Evolutionary conservation across 257 asterid species (phyloP), one percentile per base, ranked within the genome.

Genomic region (Echites panduratus): DNA sequence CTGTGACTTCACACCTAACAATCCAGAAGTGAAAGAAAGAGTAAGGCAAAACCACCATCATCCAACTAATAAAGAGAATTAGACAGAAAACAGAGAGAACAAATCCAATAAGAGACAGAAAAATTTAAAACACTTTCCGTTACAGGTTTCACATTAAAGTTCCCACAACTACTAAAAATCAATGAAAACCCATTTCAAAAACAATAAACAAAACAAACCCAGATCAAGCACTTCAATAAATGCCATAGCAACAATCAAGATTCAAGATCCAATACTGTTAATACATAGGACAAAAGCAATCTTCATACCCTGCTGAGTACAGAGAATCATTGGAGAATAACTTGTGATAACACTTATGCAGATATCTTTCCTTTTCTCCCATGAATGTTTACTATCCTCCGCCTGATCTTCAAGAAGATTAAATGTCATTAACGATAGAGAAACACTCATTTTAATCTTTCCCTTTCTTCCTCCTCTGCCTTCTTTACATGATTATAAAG

Each of bases 331-430:
- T 3, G 98, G 99, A 53, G 96, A 89, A 70, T 95, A 91, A 78
- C 95, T 87, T 0, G 98, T 91, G 70, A 95, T 91, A 74, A 95
- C 98, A 66, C 92, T 86, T 10, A 84, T 84, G 68, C 99, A 91
- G 82, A 91, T 84, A 78, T 88, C 96, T 79, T 87, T 94, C 93
- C 99, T 90, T 84, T 87, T 94, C 5, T 89, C 96, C 98, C 98
- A 94, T 68, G 98, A 87, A 75, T 90, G 86, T 8, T 95, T 96
- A 85, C 93, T 89, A 73, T 90, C 93, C 38, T 84, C 89, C 40
- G 83, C 72, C 80, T 91, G 98, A 87, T 94, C 97, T 80, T 95
- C 99, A 4, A 91, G 92, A 75, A 95, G 98, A 84, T 95, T 95
- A 70, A 94, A 91, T 62, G 89, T 91, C 99, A 91, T 89, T 48